Percentiles rank a stretch among this genome's conserved stretches.
Conservation (phyloP, 73 alveolate genomes). For the Paramecium caudatum region DNA sequence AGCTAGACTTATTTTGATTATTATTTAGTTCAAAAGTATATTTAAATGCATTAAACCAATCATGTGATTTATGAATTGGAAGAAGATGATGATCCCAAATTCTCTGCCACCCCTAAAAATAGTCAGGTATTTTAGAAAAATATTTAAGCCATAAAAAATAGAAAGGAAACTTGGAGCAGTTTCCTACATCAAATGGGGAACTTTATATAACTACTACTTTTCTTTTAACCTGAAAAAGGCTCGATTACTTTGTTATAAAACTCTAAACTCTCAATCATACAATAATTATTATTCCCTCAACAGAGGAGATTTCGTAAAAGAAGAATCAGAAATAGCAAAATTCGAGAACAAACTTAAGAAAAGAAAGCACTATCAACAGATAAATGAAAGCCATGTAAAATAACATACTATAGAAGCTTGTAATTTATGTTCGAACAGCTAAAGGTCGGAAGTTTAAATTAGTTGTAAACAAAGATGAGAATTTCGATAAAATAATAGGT, state of each 20-base stretch:
- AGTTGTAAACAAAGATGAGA: conserved; percentile 7
- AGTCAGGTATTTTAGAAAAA: neutral
- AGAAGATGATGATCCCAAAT: conserved; percentile 12
- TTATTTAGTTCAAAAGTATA: conserved; percentile 33
- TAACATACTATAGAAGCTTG: neutral
- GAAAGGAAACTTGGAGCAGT: conserved; percentile 68
- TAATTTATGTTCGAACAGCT: conserved; percentile 58
- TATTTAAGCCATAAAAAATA: neutral
- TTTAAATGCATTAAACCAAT: conserved; percentile 27
- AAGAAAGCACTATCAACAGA: neutral
- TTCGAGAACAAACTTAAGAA: conserved; percentile 19
- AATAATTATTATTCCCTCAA: conserved; percentile 43
- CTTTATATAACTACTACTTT: conserved; percentile 36
- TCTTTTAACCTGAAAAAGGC: conserved; percentile 37
- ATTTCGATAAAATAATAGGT: conserved; percentile 51
- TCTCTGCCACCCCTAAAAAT: neutral
- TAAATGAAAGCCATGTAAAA: neutral
- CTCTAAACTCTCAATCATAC: neutral
- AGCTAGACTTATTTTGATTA: conserved; percentile 38
- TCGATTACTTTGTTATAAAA: conserved; percentile 40
- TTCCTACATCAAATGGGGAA: conserved; percentile 64
- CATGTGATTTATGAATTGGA: conserved; percentile 47
- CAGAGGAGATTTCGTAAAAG: conserved; percentile 45
- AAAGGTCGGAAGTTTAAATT: conserved; percentile 53
- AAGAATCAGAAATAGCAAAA: conserved; percentile 20